Conservation (phyloP, 306 rosid genomes). For the Trifolium pratense region DNA sequence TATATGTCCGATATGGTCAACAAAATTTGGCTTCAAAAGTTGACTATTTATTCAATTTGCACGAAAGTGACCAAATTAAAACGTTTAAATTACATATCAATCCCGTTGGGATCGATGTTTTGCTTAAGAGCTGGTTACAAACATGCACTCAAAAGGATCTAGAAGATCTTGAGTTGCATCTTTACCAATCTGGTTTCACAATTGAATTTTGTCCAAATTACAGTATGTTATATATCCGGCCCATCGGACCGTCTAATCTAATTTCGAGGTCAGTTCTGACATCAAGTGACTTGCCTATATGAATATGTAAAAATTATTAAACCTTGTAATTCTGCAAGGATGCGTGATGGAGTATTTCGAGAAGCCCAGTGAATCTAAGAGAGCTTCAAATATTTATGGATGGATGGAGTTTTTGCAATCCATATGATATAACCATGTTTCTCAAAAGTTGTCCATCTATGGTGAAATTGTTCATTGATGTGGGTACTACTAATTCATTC, state of each 20-base stretch:
- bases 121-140: constrained; percentile 35
- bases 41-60: not conserved
- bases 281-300: too few species aligned
- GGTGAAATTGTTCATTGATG: constrained; percentile 49
- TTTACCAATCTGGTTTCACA: not conserved
- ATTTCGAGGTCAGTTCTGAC: too few species aligned
- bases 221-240: too few species aligned
- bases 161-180: constrained; percentile 37
- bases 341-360: constrained; percentile 8
- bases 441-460: constrained; percentile 44
- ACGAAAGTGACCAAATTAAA: not conserved
- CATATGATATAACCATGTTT: constrained; percentile 44
- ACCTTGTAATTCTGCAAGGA: not conserved
- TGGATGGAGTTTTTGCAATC: constrained; percentile 44
- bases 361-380: constrained; percentile 20
- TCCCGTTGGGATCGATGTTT: not conserved
- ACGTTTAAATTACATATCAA: constrained; percentile 35
- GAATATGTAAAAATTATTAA: too few species aligned
- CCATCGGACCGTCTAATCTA: too few species aligned
- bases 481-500: constrained; percentile 32
- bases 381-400: constrained; percentile 57
- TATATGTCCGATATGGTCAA: not conserved
- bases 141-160: constrained; percentile 18
- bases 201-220: not conserved
- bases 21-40: not conserved